Conservation (phyloP, 495 filamentous ascomycete genomes). For the Trichoderma gamsii region DNA sequence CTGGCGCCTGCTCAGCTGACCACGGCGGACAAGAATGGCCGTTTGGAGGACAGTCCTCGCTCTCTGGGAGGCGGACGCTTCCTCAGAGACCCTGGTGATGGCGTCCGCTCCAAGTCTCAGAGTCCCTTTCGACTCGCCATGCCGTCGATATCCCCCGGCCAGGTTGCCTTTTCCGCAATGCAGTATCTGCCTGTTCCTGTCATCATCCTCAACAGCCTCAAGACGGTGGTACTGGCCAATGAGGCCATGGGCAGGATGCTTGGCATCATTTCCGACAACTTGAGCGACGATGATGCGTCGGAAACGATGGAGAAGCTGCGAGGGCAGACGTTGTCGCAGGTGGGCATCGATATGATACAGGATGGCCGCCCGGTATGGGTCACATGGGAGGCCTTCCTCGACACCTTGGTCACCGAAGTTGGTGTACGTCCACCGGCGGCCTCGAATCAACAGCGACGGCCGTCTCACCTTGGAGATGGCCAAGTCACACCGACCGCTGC, state of each 20-base stretch:
- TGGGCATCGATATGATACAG: slow-evolving; percentile 58
- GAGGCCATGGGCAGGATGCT: slow-evolving; percentile 63
- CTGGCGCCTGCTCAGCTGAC: not conserved
- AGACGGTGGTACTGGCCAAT: slow-evolving; percentile 63
- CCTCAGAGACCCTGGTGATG: slow-evolving; percentile 8
- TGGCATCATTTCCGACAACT: slow-evolving; percentile 37
- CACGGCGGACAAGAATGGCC: not conserved
- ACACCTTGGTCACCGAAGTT: slow-evolving; percentile 44
- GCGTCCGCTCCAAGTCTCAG: slow-evolving; percentile 20
- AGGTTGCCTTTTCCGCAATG: slow-evolving; percentile 55
- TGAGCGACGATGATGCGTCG: slow-evolving; percentile 26
- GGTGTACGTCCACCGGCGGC: slow-evolving; percentile 18
- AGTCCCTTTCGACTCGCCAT: slow-evolving; percentile 35
- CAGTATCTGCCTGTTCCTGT: slow-evolving; percentile 65
- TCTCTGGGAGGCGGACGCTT: slow-evolving; percentile 10
- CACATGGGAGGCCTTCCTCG: slow-evolving; percentile 50
- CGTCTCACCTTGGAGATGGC: slow-evolving; percentile 15
- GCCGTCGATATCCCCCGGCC: slow-evolving; percentile 34
- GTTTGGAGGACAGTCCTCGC: not conserved
- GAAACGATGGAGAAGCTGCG: slow-evolving; percentile 42
- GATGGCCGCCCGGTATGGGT: slow-evolving; percentile 50
- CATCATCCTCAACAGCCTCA: slow-evolving; percentile 53
- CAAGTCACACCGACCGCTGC: slow-evolving; percentile 21
- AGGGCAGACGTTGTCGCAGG: slow-evolving; percentile 51
- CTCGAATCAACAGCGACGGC: not conserved